A percentile compares a stretch with the other conserved stretches of the same genome.
Conservation (phyloP, 2,329 filamentous ascomycete species). For the Monilinia fructicola region DNA sequence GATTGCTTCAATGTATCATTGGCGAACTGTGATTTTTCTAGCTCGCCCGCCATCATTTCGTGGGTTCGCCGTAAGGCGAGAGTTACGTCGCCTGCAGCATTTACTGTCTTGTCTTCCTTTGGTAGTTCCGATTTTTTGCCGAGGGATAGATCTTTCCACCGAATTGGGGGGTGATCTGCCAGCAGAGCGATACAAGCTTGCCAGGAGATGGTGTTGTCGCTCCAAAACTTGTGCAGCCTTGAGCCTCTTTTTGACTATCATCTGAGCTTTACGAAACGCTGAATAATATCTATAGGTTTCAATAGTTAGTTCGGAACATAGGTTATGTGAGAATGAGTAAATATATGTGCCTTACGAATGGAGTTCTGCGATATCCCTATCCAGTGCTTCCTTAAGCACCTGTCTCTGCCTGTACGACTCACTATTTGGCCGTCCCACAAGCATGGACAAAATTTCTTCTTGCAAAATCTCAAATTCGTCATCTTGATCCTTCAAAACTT, state of each 20-base stretch:
- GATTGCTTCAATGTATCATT: conserved; percentile 85
- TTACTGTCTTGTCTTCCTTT: conserved; percentile 70
- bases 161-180: conserved; percentile 40
- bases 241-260: conserved; percentile 73
- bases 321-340: background rate
- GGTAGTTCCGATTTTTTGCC: conserved; percentile 31
- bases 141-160: conserved; percentile 40
- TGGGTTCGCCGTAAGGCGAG: conserved; percentile 81
- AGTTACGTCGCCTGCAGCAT: conserved; percentile 81
- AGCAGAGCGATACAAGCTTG: conserved; percentile 33
- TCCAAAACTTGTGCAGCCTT: conserved; percentile 73
- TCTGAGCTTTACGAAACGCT: conserved; percentile 78
- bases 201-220: conserved; percentile 71
- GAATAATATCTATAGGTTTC: conserved; percentile 38
- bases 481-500: conserved; percentile 72
- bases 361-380: conserved; percentile 68
- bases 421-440: conserved; percentile 51
- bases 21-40: conserved; percentile 84
- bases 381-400: conserved; percentile 64
- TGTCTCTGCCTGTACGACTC: conserved; percentile 62
- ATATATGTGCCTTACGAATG: conserved; percentile 54
- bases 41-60: conserved; percentile 78
- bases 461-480: conserved; percentile 79
- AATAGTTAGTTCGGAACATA: background rate
- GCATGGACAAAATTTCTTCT: conserved; percentile 68